Evolutionary conservation across 2,329 filamentous ascomycete genomes (phyloP).

Genomic region (Aspergillus ochraceoroseus): DNA sequence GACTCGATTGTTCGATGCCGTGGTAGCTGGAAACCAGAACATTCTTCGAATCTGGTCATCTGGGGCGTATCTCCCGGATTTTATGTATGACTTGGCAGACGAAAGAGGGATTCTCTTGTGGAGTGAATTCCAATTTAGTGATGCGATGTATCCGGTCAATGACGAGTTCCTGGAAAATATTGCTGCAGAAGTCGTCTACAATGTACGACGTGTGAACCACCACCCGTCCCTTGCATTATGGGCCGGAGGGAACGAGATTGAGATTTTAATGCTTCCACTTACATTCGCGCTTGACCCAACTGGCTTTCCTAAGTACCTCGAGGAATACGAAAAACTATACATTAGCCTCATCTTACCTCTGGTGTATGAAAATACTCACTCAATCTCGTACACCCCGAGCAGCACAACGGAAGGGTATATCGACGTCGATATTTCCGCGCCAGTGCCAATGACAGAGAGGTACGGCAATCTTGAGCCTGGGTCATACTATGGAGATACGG

Average conservation of each 20-base stretch:
- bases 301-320: constrained; percentile 41
- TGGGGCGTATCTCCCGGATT: constrained; percentile 57
- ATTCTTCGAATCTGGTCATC: constrained; percentile 61
- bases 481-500: constrained; percentile 56
- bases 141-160: constrained; percentile 55
- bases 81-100: constrained; percentile 60
- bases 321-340: constrained; percentile 57
- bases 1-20: constrained; percentile 51
- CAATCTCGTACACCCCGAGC: constrained; percentile 58
- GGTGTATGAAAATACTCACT: constrained; percentile 55
- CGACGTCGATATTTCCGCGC: constrained; percentile 50
- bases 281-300: constrained; percentile 46
- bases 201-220: constrained; percentile 58
- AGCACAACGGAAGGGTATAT: constrained; percentile 58
- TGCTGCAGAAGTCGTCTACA: constrained; percentile 53
- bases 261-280: constrained; percentile 49
- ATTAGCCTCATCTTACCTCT: constrained; percentile 52
- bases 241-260: constrained; percentile 58
- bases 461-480: constrained; percentile 53
- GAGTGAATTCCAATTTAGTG: constrained; percentile 61
- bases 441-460: constrained; percentile 52
- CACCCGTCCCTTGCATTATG: constrained; percentile 54
- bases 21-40: constrained; percentile 57
- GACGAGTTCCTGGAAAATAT: constrained; percentile 53
- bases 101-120: constrained; percentile 58